These are phyloP conservation scores for Leptographium wingfieldii DNA, from an alignment of 2,329 filamentous ascomycete genomes.

Conservation along the genomic window DNA sequence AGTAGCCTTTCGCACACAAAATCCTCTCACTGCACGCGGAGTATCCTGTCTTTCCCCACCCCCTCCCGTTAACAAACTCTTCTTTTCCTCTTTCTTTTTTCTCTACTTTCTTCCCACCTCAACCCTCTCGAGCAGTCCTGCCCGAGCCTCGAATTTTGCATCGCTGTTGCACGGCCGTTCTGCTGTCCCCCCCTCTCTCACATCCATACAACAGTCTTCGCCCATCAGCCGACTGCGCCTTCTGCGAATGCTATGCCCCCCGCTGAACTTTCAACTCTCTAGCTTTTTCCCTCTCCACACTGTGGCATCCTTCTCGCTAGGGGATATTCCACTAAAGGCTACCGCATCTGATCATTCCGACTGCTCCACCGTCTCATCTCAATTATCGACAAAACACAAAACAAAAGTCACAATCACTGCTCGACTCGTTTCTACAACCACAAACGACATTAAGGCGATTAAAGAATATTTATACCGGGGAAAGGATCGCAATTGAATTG, in stretches of 20 bases:
- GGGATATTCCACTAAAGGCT: not conserved
- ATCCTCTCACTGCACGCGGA: not conserved
- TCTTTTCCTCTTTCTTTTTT: not conserved
- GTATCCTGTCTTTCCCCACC: slow-evolving; percentile 3
- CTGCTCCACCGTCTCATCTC: not conserved
- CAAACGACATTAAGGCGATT: not conserved
- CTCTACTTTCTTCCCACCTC: not conserved
- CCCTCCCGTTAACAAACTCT: slow-evolving; percentile 9
- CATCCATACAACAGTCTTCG: not conserved
- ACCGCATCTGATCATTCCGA: not conserved
- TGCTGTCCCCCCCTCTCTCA: not conserved
- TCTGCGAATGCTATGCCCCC: slow-evolving; percentile 1
- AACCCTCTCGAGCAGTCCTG: not conserved
- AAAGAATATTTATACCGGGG: not conserved
- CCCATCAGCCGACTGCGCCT: not conserved
- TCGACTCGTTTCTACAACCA: not conserved
- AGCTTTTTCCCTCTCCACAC: not conserved
- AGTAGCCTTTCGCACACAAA: slow-evolving; percentile 3
- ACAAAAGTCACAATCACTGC: not conserved
- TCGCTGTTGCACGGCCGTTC: not conserved
- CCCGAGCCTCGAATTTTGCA: not conserved
- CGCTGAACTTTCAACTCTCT: not conserved
- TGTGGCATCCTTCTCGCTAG: not conserved
- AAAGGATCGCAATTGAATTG: not conserved
- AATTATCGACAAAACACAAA: not conserved